phyloP scores from a whole-genome alignment of 768 basidiomycete genomes.

The Omphalotus guepiniiformis region DNA sequence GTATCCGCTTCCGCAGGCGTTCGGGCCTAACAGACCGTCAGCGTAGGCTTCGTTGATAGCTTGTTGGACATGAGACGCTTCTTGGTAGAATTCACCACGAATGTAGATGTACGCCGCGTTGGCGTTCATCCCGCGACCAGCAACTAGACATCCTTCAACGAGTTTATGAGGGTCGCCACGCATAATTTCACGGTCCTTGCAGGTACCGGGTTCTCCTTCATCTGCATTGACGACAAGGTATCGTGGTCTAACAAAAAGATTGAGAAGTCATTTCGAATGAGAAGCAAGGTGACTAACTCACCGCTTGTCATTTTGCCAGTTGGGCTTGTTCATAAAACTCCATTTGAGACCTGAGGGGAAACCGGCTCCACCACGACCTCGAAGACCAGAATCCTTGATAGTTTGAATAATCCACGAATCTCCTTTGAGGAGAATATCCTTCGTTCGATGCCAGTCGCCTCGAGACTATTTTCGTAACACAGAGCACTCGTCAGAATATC shows the following conservation, averaged over 20 bases:
- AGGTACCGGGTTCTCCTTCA: conserved; percentile 97
- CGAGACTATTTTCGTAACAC: conserved; percentile 56
- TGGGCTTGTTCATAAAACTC: conserved; percentile 99
- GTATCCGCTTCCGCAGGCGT: conserved; percentile 91
- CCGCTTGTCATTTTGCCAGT: conserved; percentile 93
- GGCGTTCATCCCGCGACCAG: conserved; percentile 96
- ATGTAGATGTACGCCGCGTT: conserved; percentile 99
- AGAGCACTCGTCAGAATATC: too few relatives aligned
- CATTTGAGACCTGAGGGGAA: conserved; percentile 97
- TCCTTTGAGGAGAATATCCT: conserved; percentile 92
- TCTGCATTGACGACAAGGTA: conserved; percentile 98
- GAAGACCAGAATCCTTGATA: conserved; percentile 93
- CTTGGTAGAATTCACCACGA: conserved; percentile 96
- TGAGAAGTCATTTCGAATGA: background rate
- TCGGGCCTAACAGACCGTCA: conserved; percentile 81
- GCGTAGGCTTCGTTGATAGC: conserved; percentile 95
- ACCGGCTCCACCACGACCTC: conserved; percentile 94
- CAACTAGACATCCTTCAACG: conserved; percentile 95
- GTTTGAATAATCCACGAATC: conserved; percentile 97
- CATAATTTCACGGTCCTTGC: conserved; percentile 98
- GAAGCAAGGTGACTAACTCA: conserved; percentile 23
- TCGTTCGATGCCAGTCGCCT: conserved; percentile 98
- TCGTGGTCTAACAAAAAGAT: conserved; percentile 55
- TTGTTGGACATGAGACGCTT: conserved; percentile 90
- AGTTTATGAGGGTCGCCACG: conserved; percentile 98